Percentiles rank a stretch among this genome's conserved stretches.
phyloP scores from a whole-genome alignment of 2,329 filamentous ascomycete genomes.

The Phyllosticta citrichinensis region DNA sequence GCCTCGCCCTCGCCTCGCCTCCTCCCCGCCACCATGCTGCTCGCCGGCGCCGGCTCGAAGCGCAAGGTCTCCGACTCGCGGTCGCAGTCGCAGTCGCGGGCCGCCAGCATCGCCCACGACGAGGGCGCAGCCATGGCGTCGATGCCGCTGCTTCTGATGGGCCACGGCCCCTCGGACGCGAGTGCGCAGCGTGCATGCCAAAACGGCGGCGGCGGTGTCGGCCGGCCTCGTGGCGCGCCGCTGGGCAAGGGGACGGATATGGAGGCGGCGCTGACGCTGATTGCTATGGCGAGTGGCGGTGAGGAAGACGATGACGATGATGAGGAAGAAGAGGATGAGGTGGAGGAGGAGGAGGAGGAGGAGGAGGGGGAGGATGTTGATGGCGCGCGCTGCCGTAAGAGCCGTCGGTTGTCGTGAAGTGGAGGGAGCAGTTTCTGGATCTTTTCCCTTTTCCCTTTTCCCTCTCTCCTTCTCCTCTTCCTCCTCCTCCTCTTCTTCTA shows the following conservation, averaged over 20 bases:
- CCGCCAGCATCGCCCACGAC: conserved; percentile 24
- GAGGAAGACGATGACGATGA: conserved; percentile 9
- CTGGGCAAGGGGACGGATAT: background rate
- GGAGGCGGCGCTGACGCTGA: conserved; percentile 14
- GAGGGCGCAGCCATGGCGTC: background rate
- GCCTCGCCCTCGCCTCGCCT: background rate
- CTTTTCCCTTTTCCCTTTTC: too few species aligned
- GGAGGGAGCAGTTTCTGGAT: too few species aligned
- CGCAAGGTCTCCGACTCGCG: background rate
- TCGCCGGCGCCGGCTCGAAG: background rate
- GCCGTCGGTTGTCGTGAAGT: background rate
- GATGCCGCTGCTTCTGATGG: conserved; percentile 13
- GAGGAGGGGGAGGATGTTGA: conserved; percentile 4
- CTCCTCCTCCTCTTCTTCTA: too few species aligned
- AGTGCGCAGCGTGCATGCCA: background rate
- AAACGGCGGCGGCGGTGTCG: background rate
- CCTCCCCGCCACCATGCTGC: background rate
- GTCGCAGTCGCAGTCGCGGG: too few species aligned
- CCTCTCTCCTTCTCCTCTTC: too few species aligned
- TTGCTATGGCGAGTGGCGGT: conserved; percentile 10
- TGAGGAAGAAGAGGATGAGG: conserved; percentile 5
- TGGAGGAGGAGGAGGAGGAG: conserved; percentile 7
- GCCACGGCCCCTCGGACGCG: conserved; percentile 8
- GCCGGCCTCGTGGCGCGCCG: background rate
- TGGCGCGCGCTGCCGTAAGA: background rate